A percentile compares a stretch with the other conserved stretches of the same genome.
Evolutionary conservation across 306 rosid genomes (phyloP).

Genomic region (Luffa acutangula): DNA sequence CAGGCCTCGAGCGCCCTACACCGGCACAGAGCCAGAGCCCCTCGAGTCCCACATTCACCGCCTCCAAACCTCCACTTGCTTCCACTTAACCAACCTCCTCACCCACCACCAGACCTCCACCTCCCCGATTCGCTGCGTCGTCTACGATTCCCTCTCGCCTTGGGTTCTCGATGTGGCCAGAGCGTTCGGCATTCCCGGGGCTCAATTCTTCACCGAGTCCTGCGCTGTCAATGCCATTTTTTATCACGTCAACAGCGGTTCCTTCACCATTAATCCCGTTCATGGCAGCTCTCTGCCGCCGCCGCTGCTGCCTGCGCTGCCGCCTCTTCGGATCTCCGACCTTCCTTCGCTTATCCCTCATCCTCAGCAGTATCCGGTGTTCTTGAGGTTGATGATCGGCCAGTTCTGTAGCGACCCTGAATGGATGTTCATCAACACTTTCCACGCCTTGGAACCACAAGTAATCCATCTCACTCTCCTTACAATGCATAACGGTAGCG

Average conservation of each 20-base stretch:
- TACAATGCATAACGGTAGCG: no score
- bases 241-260: not conserved
- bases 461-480: not conserved
- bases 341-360: no score
- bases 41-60: no score
- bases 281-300: no score
- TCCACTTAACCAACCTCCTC: not conserved
- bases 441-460: conserved; percentile 11
- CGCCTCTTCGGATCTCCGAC: not conserved
- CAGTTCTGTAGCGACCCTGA: conserved; percentile 5
- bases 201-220: not conserved
- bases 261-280: no score
- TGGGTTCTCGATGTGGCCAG: not conserved
- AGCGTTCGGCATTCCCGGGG: not conserved
- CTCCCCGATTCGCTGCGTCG: not conserved
- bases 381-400: not conserved
- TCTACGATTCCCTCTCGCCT: not conserved
- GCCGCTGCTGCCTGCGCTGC: not conserved
- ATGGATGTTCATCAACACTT: conserved; percentile 14
- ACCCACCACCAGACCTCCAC: not conserved
- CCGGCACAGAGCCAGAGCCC: not conserved
- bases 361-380: no score
- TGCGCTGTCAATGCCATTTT: not conserved
- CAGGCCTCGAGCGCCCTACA: not conserved
- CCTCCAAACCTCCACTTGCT: no score